Percentiles rank a stretch among this genome's conserved stretches.
Conservation (phyloP, 148 eudicot genomes). For the Linanthus parryae region DNA sequence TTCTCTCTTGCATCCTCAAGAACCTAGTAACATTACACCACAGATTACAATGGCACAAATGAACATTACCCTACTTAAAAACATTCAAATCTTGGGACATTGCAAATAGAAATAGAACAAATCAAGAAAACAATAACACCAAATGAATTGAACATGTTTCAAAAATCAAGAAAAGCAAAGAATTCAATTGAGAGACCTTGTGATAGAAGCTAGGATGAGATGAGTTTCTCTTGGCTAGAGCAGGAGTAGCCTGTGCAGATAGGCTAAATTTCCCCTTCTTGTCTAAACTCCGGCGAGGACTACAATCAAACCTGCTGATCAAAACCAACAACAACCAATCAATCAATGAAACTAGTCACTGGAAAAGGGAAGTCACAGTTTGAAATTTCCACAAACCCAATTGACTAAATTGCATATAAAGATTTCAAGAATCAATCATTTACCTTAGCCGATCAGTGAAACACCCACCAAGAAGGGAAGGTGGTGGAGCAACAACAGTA, state of each 20-base stretch:
- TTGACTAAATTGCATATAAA: background rate
- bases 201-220: constrained; percentile 44
- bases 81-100: too few species aligned
- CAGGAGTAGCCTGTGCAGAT: constrained; percentile 24
- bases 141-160: too few species aligned
- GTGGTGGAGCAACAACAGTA: background rate
- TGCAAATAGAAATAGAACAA: too few species aligned
- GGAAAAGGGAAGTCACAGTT: too few species aligned
- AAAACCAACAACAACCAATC: constrained; percentile 23
- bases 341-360: too few species aligned
- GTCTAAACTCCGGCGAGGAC: constrained; percentile 12
- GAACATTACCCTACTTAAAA: too few species aligned
- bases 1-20: constrained; percentile 74
- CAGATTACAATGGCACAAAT: too few species aligned
- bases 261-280: constrained; percentile 24
- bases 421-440: background rate
- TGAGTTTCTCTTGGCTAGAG: constrained; percentile 23
- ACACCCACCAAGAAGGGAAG: constrained; percentile 13
- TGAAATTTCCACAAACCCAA: too few species aligned
- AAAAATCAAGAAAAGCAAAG: too few species aligned
- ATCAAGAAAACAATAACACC: too few species aligned
- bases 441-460: background rate
- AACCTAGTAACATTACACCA: constrained; percentile 37
- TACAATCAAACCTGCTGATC: constrained; percentile 30
- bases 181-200: constrained; percentile 66